phyloP scores from a whole-genome alignment of 2,329 filamentous ascomycete genomes.

The Xylariomycetidae sp. region DNA sequence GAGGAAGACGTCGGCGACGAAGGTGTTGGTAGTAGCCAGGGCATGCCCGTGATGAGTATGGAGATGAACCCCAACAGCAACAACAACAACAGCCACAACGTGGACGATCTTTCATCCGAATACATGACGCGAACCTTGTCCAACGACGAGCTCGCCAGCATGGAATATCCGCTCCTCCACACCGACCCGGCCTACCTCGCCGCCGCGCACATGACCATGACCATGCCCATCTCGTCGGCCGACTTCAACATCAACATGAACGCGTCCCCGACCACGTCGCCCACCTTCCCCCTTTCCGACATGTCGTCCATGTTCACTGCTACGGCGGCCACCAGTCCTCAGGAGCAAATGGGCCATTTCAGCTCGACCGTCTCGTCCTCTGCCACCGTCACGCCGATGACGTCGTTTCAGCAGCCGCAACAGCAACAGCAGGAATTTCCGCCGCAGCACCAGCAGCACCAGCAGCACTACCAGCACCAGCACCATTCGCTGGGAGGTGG shows the following conservation, averaged over 20 bases:
- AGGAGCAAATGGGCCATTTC: slow-evolving; percentile 20
- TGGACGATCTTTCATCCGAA: slow-evolving; percentile 11
- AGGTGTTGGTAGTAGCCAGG: slow-evolving; percentile 27
- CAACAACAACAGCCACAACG: slow-evolving; percentile 15
- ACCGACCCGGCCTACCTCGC: slow-evolving; percentile 16
- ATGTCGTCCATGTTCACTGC: too few species aligned
- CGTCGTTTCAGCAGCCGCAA: too few species aligned
- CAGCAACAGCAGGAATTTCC: too few species aligned
- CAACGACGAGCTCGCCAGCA: slow-evolving; percentile 10
- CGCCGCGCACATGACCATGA: slow-evolving; percentile 11
- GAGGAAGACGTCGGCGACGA: slow-evolving; percentile 37
- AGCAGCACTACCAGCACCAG: too few species aligned
- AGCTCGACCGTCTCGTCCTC: slow-evolving; percentile 23
- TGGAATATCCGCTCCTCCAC: slow-evolving; percentile 16
- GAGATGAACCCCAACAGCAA: slow-evolving; percentile 14
- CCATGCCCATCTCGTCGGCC: slow-evolving; percentile 26
- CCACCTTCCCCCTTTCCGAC: slow-evolving; percentile 15
- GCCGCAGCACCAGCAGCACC: too few species aligned
- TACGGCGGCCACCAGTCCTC: slow-evolving; percentile 12
- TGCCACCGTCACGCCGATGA: slow-evolving; percentile 22
- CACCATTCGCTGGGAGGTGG: too few species aligned
- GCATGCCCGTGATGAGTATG: slow-evolving; percentile 17
- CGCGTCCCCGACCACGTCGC: slow-evolving; percentile 14
- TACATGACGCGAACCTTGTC: slow-evolving; percentile 6
- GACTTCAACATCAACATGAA: slow-evolving; percentile 26